phyloP scores from a whole-genome alignment of 441 rosid genomes.

The Populus hybrid region DNA sequence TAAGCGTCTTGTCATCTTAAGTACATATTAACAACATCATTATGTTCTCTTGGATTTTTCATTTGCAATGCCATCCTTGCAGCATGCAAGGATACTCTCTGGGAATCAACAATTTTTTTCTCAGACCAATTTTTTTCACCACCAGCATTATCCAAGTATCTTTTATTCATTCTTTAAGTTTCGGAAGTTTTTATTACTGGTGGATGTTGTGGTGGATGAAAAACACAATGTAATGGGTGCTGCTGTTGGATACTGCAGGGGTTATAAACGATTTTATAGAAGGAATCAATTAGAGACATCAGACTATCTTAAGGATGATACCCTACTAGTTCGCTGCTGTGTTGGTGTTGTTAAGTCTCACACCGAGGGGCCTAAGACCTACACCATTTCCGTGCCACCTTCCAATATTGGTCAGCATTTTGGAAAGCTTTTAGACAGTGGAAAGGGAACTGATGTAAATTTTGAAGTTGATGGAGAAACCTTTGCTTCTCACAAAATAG shows the following conservation, averaged over 20 bases:
- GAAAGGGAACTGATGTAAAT: conserved; percentile 68
- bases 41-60: not conserved
- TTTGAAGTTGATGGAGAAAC: conserved; percentile 78
- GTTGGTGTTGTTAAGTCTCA: conserved; percentile 93
- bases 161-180: not conserved
- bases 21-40: not conserved
- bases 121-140: not conserved
- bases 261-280: conserved; percentile 90
- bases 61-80: not conserved
- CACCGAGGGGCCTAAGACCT: conserved; percentile 86
- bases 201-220: not conserved
- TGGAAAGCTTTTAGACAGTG: conserved; percentile 76
- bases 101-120: not conserved
- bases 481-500: conserved; percentile 82
- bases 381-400: conserved; percentile 61
- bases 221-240: conserved; percentile 12
- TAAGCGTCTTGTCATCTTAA: not conserved
- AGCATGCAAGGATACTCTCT: not conserved
- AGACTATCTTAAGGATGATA: conserved; percentile 79
- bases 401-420: conserved; percentile 75
- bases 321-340: conserved; percentile 70
- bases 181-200: not conserved
- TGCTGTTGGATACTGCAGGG: conserved; percentile 54
- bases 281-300: conserved; percentile 73
- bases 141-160: not conserved